Evolutionary conservation across 768 basidiomycete genomes (phyloP).

Genomic region (Boletus speciosus): DNA sequence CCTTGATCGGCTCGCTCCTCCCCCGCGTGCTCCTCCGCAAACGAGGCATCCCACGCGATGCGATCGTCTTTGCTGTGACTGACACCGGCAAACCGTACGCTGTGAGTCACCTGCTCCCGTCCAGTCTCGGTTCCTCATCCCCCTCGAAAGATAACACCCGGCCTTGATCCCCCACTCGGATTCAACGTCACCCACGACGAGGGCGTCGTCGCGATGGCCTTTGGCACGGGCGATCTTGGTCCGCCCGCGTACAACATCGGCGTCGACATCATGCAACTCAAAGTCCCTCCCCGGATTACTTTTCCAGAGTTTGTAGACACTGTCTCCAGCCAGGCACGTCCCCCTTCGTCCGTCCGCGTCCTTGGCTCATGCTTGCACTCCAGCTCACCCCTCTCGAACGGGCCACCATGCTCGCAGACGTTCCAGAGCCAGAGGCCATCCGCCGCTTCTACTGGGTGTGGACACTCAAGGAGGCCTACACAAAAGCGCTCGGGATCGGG

Average conservation of each 20-base stretch:
- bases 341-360: background rate
- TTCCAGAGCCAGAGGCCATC: slow-evolving; percentile 50
- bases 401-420: slow-evolving; percentile 31
- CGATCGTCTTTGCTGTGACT: slow-evolving; percentile 55
- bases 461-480: slow-evolving; percentile 91
- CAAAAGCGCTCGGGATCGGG: slow-evolving; percentile 81
- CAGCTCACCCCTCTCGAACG: slow-evolving; percentile 43
- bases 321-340: slow-evolving; percentile 60
- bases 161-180: slow-evolving; percentile 53
- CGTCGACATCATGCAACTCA: slow-evolving; percentile 79
- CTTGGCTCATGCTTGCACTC: slow-evolving; percentile 6
- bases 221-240: slow-evolving; percentile 43
- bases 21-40: slow-evolving; percentile 60
- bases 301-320: slow-evolving; percentile 59
- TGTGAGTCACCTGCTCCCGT: slow-evolving; percentile 37
- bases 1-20: slow-evolving; percentile 73
- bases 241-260: slow-evolving; percentile 60
- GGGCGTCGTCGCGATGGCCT: slow-evolving; percentile 64
- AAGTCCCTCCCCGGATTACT: slow-evolving; percentile 54
- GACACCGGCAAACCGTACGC: slow-evolving; percentile 74
- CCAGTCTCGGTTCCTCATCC: slow-evolving; percentile 2
- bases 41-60: slow-evolving; percentile 46
- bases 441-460: slow-evolving; percentile 75
- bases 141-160: slow-evolving; percentile 40
- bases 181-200: slow-evolving; percentile 86